phyloP scores from a whole-genome alignment of 495 filamentous ascomycete genomes.

The Penicillium steckii region DNA sequence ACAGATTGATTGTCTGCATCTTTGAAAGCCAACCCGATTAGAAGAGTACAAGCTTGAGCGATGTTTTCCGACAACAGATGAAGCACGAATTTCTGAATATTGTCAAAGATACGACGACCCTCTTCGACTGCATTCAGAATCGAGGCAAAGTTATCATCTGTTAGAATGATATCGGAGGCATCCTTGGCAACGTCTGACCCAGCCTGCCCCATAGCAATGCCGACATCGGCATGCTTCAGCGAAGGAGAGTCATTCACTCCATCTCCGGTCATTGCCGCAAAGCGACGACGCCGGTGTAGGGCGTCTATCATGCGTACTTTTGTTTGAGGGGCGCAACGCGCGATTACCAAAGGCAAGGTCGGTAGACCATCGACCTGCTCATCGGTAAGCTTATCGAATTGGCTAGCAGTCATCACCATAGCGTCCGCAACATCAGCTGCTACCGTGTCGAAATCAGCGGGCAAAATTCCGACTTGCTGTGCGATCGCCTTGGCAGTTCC shows the following conservation, averaged over 20 bases:
- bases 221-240: constrained; percentile 79
- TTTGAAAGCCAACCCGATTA: constrained; percentile 72
- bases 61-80: constrained; percentile 73
- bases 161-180: constrained; percentile 76
- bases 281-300: constrained; percentile 60
- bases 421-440: constrained; percentile 54
- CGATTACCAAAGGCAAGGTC: constrained; percentile 65
- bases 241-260: constrained; percentile 87
- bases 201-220: constrained; percentile 77
- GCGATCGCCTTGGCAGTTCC: constrained; percentile 67
- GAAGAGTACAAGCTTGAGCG: constrained; percentile 63
- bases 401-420: constrained; percentile 66
- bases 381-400: constrained; percentile 65
- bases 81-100: constrained; percentile 76
- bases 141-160: constrained; percentile 81
- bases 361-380: constrained; percentile 65
- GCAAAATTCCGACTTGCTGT: constrained; percentile 65
- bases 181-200: constrained; percentile 85
- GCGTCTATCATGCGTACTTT: constrained; percentile 80
- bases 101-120: constrained; percentile 71
- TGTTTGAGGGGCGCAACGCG: constrained; percentile 68
- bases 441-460: constrained; percentile 46
- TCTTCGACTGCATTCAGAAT: constrained; percentile 75
- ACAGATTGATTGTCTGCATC: constrained; percentile 61
- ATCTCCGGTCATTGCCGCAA: constrained; percentile 83